Conservation (phyloP, 2,329 filamentous ascomycete genomes). For the Cercospora sp. region DNA sequence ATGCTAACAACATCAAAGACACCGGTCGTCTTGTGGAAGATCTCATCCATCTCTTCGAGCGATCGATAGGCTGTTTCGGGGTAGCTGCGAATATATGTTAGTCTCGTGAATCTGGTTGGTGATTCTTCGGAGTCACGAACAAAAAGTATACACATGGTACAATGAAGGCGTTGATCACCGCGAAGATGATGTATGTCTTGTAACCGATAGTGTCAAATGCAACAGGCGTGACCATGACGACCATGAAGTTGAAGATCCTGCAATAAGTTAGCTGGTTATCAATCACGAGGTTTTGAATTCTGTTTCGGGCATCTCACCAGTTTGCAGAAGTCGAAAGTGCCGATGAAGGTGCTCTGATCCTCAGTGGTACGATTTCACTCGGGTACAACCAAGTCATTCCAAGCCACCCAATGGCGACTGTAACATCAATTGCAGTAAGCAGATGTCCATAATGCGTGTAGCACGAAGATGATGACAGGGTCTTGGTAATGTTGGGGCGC, state of each 20-base stretch:
- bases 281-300: conserved; percentile 30
- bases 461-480: background rate
- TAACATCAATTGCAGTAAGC: background rate
- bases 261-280: conserved; percentile 38
- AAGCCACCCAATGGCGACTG: conserved; percentile 38
- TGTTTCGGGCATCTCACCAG: conserved; percentile 9
- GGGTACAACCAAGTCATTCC: conserved; percentile 38
- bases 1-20: conserved; percentile 52
- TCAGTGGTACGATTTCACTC: conserved; percentile 39
- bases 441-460: background rate
- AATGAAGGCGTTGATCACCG: conserved; percentile 63
- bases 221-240: conserved; percentile 61
- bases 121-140: background rate
- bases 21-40: conserved; percentile 58
- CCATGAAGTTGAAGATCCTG: conserved; percentile 26
- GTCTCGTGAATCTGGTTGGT: background rate
- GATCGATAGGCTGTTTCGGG: conserved; percentile 64
- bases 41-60: conserved; percentile 66
- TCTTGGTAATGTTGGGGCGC: background rate
- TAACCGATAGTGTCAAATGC: conserved; percentile 54
- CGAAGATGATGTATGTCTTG: conserved; percentile 51
- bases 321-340: conserved; percentile 48
- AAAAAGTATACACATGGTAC: conserved; percentile 47
- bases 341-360: conserved; percentile 39
- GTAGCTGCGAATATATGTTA: conserved; percentile 13